These are phyloP conservation scores for Allomyces macrogynus DNA, from an alignment of 192 early-diverging fungal genomes.

Conservation along the genomic window DNA sequence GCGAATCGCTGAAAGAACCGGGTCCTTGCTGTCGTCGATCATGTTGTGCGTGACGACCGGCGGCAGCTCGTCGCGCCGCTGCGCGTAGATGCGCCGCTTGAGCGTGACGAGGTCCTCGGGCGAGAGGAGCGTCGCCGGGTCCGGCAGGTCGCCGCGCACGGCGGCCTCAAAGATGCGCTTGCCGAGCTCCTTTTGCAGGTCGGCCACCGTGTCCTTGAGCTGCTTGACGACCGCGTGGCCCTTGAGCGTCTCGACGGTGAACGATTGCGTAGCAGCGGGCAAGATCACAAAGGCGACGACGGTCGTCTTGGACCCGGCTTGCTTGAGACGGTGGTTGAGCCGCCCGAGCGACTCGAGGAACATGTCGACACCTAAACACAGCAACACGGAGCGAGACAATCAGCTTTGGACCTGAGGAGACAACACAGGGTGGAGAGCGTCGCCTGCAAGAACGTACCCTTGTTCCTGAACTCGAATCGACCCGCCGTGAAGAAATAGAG, in stretches of 20 bases:
- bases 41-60: slow-evolving; percentile 96
- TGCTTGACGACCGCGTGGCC: slow-evolving; percentile 93
- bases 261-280: slow-evolving; percentile 77
- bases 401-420: too few relatives aligned
- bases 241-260: slow-evolving; percentile 88
- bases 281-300: slow-evolving; percentile 94
- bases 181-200: slow-evolving; percentile 65
- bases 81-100: slow-evolving; percentile 86
- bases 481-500: slow-evolving; percentile 95
- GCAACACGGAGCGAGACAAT: too few relatives aligned
- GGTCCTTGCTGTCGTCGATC: slow-evolving; percentile 66
- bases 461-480: slow-evolving; percentile 91
- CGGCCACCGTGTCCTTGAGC: slow-evolving; percentile 66
- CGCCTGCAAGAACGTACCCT: slow-evolving; percentile 18
- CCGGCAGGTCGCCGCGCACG: slow-evolving; percentile 55
- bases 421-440: too few relatives aligned
- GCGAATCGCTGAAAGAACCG: slow-evolving; percentile 64
- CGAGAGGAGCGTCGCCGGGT: slow-evolving; percentile 41
- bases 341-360: slow-evolving; percentile 78
- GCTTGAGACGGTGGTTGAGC: slow-evolving; percentile 66
- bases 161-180: slow-evolving; percentile 77
- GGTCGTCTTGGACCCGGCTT: slow-evolving; percentile 58
- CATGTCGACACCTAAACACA: slow-evolving; percentile 56
- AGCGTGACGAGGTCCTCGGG: slow-evolving; percentile 72
- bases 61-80: slow-evolving; percentile 68